Evolutionary conservation across 2,329 filamentous ascomycete genomes (phyloP).

Genomic region (Diaporthe citri): DNA sequence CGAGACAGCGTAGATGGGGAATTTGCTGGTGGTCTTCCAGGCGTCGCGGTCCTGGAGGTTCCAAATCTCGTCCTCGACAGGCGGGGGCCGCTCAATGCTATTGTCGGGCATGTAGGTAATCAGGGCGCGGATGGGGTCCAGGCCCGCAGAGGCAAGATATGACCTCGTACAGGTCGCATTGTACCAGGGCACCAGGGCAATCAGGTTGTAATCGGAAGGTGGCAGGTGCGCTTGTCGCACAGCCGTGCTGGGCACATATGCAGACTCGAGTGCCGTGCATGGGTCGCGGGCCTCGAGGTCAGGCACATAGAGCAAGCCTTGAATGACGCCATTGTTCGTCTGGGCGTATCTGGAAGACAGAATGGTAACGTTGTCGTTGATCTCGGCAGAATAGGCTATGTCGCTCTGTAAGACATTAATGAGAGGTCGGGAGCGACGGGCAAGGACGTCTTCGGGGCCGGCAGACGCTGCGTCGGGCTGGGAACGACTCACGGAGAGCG

Average conservation of each 20-base stretch:
- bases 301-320: slow-evolving; percentile 89
- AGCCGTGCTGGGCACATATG: slow-evolving; percentile 80
- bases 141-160: slow-evolving; percentile 74
- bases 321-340: slow-evolving; percentile 71
- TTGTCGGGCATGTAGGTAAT: slow-evolving; percentile 73
- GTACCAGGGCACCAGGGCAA: slow-evolving; percentile 91
- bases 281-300: slow-evolving; percentile 68
- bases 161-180: slow-evolving; percentile 77
- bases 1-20: slow-evolving; percentile 86
- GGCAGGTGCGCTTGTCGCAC: slow-evolving; percentile 80
- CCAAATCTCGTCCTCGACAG: slow-evolving; percentile 76
- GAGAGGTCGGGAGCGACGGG: background rate
- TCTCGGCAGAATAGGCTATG: slow-evolving; percentile 65
- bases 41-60: slow-evolving; percentile 73
- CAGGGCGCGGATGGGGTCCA: slow-evolving; percentile 72
- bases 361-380: slow-evolving; percentile 76
- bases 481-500: slow-evolving; percentile 61
- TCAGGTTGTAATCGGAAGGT: slow-evolving; percentile 76
- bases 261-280: slow-evolving; percentile 73
- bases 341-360: slow-evolving; percentile 77
- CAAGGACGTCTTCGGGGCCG: background rate
- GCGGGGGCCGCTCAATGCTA: slow-evolving; percentile 72
- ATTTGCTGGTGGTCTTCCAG: slow-evolving; percentile 81
- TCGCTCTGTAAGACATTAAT: slow-evolving; percentile 49
- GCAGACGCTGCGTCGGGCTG: background rate